Base-by-base conservation (phyloP, 306 rosid genomes). In the Pterocarpus santalinus region DNA sequence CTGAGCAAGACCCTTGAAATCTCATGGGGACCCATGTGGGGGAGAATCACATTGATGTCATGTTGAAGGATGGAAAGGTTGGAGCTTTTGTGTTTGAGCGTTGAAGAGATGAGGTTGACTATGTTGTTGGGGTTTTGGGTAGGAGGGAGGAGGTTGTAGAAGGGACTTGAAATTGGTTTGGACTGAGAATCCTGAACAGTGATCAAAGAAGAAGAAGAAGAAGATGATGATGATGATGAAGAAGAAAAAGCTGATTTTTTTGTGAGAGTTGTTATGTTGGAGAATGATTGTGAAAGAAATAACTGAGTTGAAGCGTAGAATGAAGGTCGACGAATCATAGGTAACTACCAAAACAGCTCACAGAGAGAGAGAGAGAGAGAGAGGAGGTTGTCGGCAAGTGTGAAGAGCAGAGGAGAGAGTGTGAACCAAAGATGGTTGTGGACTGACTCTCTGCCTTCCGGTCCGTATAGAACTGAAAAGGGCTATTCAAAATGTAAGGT, bases 1-100 rank as follows among this genome's bases (percentile, higher is more conserved):
- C 98, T 89, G 78, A 92, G 85, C 67, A 95, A 82, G 75, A 95
- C 82, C 88, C 90, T 92, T 5, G 98, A 92, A 73, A 95, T 80
- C 77, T 91, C 88, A 38, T n/a, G 78, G 79, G 84, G 14, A 56
- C 94, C 97, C 86, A 95, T 17, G 73, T 89, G 89, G 12, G 92
- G 91, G 78, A 92, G 87, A 79, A 95, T 83, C 58, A 10, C 77
- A 80, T 88, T 90, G 69, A 91, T 77, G 51, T 88, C 84, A 57
- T 83, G 63, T 41, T 85, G 91, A 71, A 92, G 90, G 53, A 67
- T 87, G 17, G 89, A 35, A 35, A 91, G 89, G 2, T 76, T 68
- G 13, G 61, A 61, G 2, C 70, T 85, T 80, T 76, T 57, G 2
- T 81, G 86, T 47, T 85, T 95, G 69, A 92, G 92, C 72, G 57